Percentiles rank a stretch among this genome's conserved stretches.
Conservation (phyloP, 257 asterid species). For the Perilla frutescens region DNA sequence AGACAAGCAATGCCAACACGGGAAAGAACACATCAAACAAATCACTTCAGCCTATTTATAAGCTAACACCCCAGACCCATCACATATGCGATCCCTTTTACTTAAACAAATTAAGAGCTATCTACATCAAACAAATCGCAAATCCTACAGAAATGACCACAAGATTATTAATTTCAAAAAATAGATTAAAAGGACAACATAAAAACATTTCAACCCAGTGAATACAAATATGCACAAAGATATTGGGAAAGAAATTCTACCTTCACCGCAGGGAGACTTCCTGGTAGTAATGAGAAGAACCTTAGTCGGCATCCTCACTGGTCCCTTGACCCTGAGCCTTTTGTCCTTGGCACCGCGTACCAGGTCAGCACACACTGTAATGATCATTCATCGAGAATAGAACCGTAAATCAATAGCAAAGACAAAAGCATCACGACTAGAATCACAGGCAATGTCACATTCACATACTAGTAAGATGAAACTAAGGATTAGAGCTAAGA, state of each 20-base stretch:
- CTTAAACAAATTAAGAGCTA: no score
- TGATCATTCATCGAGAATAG: conserved; percentile 17
- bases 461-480: neutral
- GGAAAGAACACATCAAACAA: no score
- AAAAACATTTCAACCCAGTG: no score
- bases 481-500: neutral
- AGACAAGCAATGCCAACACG: no score
- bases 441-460: neutral
- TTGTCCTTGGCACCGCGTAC: conserved; percentile 79
- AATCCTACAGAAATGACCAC: no score
- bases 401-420: neutral
- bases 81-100: no score
- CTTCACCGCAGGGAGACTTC: conserved; percentile 82
- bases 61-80: no score
- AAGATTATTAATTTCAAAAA: no score
- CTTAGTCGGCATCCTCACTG: conserved; percentile 76
- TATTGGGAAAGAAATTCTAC: conserved; percentile 28
- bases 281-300: conserved; percentile 71
- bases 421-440: neutral
- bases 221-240: neutral
- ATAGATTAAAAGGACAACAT: no score
- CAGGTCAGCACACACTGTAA: conserved; percentile 59
- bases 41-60: no score
- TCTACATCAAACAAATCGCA: no score
- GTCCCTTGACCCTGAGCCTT: conserved; percentile 70